Percentiles rank a stretch among this genome's conserved stretches.
These are phyloP conservation scores for Trametes cingulata DNA, from an alignment of 768 basidiomycete species.

Conservation along the genomic window DNA sequence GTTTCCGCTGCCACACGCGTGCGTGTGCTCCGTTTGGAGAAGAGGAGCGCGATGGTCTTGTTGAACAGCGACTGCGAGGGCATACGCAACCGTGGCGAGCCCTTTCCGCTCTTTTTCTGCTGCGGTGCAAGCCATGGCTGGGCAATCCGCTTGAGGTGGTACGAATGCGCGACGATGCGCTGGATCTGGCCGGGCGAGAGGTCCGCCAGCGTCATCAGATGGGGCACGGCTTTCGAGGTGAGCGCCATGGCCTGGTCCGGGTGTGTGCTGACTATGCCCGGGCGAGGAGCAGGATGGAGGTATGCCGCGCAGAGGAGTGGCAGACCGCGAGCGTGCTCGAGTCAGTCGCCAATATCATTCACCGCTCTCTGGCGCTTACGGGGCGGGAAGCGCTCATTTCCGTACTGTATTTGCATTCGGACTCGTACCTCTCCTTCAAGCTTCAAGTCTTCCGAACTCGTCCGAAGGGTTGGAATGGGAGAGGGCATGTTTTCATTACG, in stretches of 20 bases:
- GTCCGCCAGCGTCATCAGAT: constrained; percentile 89
- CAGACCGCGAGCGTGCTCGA: too few relatives aligned
- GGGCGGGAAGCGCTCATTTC: too few relatives aligned
- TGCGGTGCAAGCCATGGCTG: constrained; percentile 69
- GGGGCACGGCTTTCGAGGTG: constrained; percentile 43
- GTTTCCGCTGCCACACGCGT: constrained; percentile 91
- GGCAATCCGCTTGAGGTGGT: constrained; percentile 60
- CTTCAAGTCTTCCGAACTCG: too few relatives aligned
- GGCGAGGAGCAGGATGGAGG: too few relatives aligned
- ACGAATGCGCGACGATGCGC: constrained; percentile 63
- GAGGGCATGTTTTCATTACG: too few relatives aligned
- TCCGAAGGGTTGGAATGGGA: too few relatives aligned
- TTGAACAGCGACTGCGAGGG: constrained; percentile 76
- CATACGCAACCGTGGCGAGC: constrained; percentile 45
- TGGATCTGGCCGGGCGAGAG: constrained; percentile 74
- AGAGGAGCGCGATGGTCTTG: constrained; percentile 87
- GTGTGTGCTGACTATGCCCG: too few relatives aligned
- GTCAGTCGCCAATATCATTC: too few relatives aligned
- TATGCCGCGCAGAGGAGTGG: too few relatives aligned
- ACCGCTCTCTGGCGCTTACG: too few relatives aligned
- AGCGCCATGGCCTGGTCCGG: neutral
- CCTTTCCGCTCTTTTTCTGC: constrained; percentile 32
- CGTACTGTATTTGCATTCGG: too few relatives aligned
- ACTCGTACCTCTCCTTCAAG: too few relatives aligned
- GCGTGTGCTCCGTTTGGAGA: constrained; percentile 91